Evolutionary conservation across 352 stramenopile genomes (phyloP).

Genomic region (Phytophthora sojae): DNA sequence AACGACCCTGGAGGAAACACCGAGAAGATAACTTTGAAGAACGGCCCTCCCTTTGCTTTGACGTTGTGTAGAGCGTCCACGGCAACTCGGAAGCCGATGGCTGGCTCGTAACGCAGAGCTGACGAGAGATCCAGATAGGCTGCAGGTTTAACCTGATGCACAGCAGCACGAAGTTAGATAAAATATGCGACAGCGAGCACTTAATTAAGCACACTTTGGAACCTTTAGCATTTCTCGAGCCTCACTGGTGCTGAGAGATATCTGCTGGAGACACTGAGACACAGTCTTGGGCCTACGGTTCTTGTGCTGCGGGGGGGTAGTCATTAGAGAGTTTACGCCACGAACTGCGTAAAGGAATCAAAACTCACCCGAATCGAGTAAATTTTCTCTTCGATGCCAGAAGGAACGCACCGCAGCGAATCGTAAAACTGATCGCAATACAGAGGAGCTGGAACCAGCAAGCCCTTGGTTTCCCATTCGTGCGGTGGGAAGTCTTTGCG

Average conservation of each 20-base stretch:
- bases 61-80: conserved; percentile 76
- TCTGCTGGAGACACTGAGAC: conserved; percentile 33
- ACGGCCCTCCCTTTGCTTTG: conserved; percentile 49
- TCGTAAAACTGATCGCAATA: conserved; percentile 69
- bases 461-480: conserved; percentile 63
- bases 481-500: conserved; percentile 50
- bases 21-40: conserved; percentile 71
- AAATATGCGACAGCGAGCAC: not conserved
- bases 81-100: conserved; percentile 72
- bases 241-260: conserved; percentile 19
- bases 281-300: conserved; percentile 32
- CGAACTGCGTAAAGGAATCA: not conserved
- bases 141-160: conserved; percentile 48
- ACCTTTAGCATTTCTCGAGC: conserved; percentile 44
- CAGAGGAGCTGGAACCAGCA: conserved; percentile 50
- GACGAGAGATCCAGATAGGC: conserved; percentile 53
- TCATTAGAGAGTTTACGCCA: not conserved
- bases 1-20: conserved; percentile 63
- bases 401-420: conserved; percentile 50
- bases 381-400: conserved; percentile 63
- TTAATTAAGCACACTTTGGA: not conserved
- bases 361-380: conserved; percentile 58
- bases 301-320: conserved; percentile 21
- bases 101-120: conserved; percentile 58
- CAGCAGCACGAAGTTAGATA: not conserved